phyloP scores from a whole-genome alignment of 768 basidiomycete species.

The Cystobasidium tubakii region DNA sequence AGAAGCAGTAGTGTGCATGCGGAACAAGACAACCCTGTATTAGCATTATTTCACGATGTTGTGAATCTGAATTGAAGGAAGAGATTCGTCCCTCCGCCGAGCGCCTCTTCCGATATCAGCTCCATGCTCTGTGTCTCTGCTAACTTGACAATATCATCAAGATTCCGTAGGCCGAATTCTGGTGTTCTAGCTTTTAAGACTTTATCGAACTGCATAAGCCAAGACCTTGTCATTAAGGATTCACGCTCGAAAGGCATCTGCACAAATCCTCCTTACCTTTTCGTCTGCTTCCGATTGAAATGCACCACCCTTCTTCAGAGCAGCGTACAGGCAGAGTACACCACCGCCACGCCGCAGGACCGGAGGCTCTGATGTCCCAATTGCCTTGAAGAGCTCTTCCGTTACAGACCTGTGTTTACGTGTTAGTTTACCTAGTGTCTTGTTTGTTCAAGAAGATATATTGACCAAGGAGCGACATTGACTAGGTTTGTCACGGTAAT shows the following conservation, averaged over 20 bases:
- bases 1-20: slow-evolving; percentile 14
- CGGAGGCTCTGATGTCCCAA: neutral
- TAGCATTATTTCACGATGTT: neutral
- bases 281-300: slow-evolving; percentile 26
- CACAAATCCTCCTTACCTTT: slow-evolving; percentile 27
- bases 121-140: slow-evolving; percentile 13
- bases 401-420: neutral
- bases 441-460: neutral
- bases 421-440: neutral
- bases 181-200: neutral
- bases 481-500: slow-evolving; percentile 24
- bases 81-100: slow-evolving; percentile 27
- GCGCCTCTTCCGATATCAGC: neutral
- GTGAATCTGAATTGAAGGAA: slow-evolving; percentile 16
- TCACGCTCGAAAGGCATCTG: too few relatives aligned
- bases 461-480: slow-evolving; percentile 35
- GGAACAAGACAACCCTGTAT: too few relatives aligned
- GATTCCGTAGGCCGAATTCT: slow-evolving; percentile 32
- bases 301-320: slow-evolving; percentile 2
- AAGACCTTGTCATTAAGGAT: too few relatives aligned
- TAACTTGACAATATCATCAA: slow-evolving; percentile 16
- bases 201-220: slow-evolving; percentile 24
- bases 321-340: slow-evolving; percentile 12
- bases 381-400: slow-evolving; percentile 5
- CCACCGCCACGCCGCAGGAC: neutral